Conservation (phyloP, 805 yeast genomes). For the Pichia sporocuriosa region DNA sequence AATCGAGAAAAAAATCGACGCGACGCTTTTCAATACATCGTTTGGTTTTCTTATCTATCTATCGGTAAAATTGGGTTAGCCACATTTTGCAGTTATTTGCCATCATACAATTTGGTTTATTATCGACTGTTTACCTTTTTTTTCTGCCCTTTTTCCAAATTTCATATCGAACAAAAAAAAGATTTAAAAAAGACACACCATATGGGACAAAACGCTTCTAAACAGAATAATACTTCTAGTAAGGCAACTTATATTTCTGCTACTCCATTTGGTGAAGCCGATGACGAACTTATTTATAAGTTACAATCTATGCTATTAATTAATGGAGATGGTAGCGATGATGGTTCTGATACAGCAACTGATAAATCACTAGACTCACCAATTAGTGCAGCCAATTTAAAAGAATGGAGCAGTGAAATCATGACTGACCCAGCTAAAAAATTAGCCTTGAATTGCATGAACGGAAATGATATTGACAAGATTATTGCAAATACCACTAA, state of each 20-base stretch:
- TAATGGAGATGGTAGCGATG: background rate
- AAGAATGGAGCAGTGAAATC: conserved; percentile 41
- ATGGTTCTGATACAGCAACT: background rate
- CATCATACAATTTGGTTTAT: no score
- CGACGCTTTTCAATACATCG: no score
- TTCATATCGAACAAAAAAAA: no score
- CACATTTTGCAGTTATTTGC: no score
- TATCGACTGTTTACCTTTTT: background rate
- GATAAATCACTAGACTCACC: conserved; percentile 19
- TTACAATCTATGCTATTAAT: conserved; percentile 21
- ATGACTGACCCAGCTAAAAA: conserved; percentile 41
- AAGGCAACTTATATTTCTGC: conserved; percentile 8
- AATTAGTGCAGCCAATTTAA: conserved; percentile 28
- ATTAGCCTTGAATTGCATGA: conserved; percentile 48
- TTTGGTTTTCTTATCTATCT: no score
- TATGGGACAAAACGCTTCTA: conserved; percentile 6
- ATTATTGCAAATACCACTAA: conserved; percentile 35
- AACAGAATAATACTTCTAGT: no score
- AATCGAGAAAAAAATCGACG: no score
- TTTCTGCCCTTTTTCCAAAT: background rate
- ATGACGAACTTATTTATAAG: conserved; percentile 28
- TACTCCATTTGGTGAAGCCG: conserved; percentile 13
- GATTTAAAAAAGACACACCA: no score
- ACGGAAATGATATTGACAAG: conserved; percentile 38
- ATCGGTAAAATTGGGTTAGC: no score